Percentiles rank a stretch among this genome's conserved stretches.
Evolutionary conservation across 495 filamentous ascomycete genomes (phyloP).

Genomic region (Podospora tetraspora): DNA sequence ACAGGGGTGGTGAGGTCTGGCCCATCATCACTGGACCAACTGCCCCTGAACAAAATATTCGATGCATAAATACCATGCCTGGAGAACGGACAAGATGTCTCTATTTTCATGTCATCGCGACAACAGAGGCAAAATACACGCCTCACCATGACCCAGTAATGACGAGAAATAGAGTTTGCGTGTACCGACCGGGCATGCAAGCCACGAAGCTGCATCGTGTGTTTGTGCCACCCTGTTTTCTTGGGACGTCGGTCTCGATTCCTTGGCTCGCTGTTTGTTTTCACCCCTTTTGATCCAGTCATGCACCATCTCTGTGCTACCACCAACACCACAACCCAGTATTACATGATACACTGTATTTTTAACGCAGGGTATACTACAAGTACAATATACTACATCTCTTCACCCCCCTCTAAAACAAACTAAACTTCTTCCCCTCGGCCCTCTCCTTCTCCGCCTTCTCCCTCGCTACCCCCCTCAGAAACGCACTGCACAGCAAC

Average conservation of each 20-base stretch:
- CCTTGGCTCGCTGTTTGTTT: not conserved
- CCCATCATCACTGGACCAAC: not conserved
- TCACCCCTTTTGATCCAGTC: not conserved
- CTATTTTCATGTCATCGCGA: not conserved
- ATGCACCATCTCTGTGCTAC: not conserved
- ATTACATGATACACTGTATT: not conserved
- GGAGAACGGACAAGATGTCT: not conserved
- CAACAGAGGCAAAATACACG: not conserved
- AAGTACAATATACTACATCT: constrained; percentile 6
- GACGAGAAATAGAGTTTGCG: not conserved
- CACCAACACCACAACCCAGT: not conserved
- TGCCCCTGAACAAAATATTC: not conserved
- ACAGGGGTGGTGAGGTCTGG: not conserved
- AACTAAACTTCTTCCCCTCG: constrained; percentile 14
- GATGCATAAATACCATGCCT: not conserved
- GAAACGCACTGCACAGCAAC: constrained; percentile 59
- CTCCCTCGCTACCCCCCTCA: constrained; percentile 30
- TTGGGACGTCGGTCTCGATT: not conserved
- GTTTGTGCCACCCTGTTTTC: not conserved
- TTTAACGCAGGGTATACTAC: not conserved
- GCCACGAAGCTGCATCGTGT: constrained; percentile 4
- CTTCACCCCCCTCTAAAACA: constrained; percentile 20
- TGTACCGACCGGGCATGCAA: constrained; percentile 2
- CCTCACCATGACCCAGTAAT: not conserved
- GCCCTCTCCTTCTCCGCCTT: constrained; percentile 17